phyloP scores from a whole-genome alignment of 169 alveolate genomes.

The Ichthyophthirius multifiliis region DNA sequence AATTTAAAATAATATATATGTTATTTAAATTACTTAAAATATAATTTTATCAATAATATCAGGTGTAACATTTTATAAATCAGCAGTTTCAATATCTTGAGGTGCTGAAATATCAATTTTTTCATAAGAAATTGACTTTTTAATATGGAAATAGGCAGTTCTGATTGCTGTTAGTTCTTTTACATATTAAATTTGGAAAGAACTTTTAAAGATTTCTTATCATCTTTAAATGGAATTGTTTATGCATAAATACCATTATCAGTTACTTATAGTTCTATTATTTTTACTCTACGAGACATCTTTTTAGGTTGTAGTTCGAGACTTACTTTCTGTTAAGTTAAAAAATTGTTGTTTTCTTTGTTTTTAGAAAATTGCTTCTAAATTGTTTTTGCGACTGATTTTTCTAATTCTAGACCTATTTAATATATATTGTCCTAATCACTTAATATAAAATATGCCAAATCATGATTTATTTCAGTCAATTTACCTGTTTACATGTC shows the following conservation, averaged over 20 bases:
- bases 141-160: neutral
- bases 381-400: conserved; percentile 1
- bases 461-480: conserved; percentile 10
- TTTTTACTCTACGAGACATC: conserved; percentile 16
- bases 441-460: conserved; percentile 17
- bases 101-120: neutral
- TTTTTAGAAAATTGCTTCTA: neutral
- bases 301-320: conserved; percentile 5
- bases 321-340: neutral
- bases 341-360: neutral
- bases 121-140: conserved; percentile 9
- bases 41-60: neutral
- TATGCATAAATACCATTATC: conserved; percentile 28
- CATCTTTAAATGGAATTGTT: conserved; percentile 36
- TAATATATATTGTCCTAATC: conserved; percentile 24
- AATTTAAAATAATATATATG: neutral
- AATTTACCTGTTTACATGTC: conserved; percentile 28
- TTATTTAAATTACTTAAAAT: neutral
- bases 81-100: conserved; percentile 3
- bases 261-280: conserved; percentile 19
- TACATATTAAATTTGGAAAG: conserved; percentile 5
- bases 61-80: neutral
- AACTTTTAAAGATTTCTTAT: conserved; percentile 8
- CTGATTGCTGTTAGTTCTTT: neutral
- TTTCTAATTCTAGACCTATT: conserved; percentile 23